Conservation (phyloP, 345 rosid genomes). For the Pistacia integerrima region DNA sequence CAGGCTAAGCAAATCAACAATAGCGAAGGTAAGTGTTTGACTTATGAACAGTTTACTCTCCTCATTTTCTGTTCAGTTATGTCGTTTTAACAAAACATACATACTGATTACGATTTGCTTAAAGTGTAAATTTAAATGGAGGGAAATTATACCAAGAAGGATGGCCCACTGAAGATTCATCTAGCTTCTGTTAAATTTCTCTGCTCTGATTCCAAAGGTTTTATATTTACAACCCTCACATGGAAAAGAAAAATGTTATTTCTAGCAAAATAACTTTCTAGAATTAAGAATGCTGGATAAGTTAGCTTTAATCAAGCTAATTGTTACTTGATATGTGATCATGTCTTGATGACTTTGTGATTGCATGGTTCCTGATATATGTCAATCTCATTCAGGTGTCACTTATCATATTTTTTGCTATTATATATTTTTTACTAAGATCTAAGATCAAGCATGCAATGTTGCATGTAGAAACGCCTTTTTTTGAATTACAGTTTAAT, state of each 20-base stretch:
- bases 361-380: no score
- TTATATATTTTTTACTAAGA: background rate
- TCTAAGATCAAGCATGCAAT: background rate
- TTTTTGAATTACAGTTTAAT: background rate
- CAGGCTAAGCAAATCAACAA: conserved; percentile 80
- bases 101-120: background rate
- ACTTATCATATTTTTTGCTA: background rate
- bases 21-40: conserved; percentile 46
- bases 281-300: background rate
- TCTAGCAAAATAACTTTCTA: background rate
- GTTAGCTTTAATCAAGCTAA: background rate
- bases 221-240: background rate
- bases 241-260: background rate
- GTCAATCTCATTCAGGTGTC: background rate
- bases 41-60: background rate
- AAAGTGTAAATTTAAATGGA: background rate
- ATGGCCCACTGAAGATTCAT: background rate
- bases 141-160: background rate
- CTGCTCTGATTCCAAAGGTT: background rate
- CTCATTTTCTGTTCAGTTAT: background rate
- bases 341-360: background rate
- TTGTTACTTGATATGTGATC: no score
- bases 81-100: background rate
- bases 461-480: background rate
- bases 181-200: background rate